Conservation (phyloP, 768 basidiomycete genomes). For the Tylopilus balloui region DNA sequence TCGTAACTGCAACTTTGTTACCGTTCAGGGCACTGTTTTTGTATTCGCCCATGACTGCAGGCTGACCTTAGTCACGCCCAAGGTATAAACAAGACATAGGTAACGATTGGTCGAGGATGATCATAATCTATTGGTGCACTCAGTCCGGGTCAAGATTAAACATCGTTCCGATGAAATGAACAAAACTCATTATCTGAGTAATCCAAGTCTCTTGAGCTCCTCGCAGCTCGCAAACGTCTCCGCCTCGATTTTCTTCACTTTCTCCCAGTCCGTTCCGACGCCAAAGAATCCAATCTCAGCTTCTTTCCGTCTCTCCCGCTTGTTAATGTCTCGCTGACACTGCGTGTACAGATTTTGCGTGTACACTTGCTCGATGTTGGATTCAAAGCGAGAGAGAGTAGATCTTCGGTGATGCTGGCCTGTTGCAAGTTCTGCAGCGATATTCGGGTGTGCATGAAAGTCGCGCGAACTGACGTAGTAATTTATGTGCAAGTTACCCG, state of each 20-base stretch:
- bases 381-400: constrained; percentile 62
- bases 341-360: constrained; percentile 63
- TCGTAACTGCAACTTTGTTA: too few species aligned
- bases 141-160: constrained; percentile 11
- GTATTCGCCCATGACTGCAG: too few species aligned
- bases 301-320: constrained; percentile 67
- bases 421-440: constrained; percentile 66
- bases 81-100: constrained; percentile 30
- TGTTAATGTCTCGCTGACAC: constrained; percentile 68
- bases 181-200: constrained; percentile 38
- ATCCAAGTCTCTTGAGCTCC: constrained; percentile 59
- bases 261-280: constrained; percentile 88
- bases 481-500: constrained; percentile 61
- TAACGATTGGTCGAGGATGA: neutral
- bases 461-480: constrained; percentile 84
- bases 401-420: constrained; percentile 28
- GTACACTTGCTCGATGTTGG: constrained; percentile 68
- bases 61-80: neutral
- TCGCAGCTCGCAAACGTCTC: constrained; percentile 78
- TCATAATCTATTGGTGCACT: constrained; percentile 9
- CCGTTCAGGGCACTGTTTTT: neutral
- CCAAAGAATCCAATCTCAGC: constrained; percentile 85
- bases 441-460: constrained; percentile 69
- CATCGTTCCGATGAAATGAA: constrained; percentile 1
- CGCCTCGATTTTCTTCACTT: constrained; percentile 66